Percentiles rank a stretch among this genome's conserved stretches.
Conservation (phyloP, 2,329 filamentous ascomycete genomes). For the Penicillium rolfsii region DNA sequence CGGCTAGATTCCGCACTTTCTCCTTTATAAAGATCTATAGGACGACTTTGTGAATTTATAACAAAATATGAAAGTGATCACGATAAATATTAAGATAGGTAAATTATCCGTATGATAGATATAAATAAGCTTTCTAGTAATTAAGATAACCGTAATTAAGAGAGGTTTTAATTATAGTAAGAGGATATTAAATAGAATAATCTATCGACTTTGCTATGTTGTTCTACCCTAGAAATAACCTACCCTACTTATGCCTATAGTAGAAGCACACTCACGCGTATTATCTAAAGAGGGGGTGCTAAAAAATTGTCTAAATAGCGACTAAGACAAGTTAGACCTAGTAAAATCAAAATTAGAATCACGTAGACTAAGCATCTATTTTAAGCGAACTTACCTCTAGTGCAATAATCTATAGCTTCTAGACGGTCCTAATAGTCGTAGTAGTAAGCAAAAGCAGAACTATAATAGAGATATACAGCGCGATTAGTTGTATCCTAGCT, state of each 20-base stretch:
- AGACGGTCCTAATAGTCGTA: not conserved
- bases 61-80: slow-evolving; percentile 3
- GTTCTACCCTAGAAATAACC: slow-evolving; percentile 2
- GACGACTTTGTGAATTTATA: slow-evolving; percentile 3
- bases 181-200: not conserved
- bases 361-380: slow-evolving; percentile 3
- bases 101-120: not conserved
- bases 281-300: slow-evolving; percentile 2
- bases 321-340: not conserved
- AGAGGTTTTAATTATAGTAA: slow-evolving; percentile 2
- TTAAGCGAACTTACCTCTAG: slow-evolving; percentile 4
- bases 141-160: slow-evolving; percentile 1
- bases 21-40: slow-evolving; percentile 1
- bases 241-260: not conserved
- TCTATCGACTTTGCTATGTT: slow-evolving; percentile 1
- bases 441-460: slow-evolving; percentile 1
- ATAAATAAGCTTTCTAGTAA: slow-evolving; percentile 3
- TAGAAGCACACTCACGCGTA: slow-evolving; percentile 3
- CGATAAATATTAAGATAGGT: not conserved
- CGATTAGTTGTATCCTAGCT: not conserved
- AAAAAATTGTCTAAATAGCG: slow-evolving; percentile 2
- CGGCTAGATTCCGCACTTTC: slow-evolving; percentile 1
- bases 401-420: slow-evolving; percentile 1
- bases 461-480: slow-evolving; percentile 1
- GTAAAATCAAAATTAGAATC: slow-evolving; percentile 2